Conservation (phyloP, 495 filamentous ascomycete species). For the Gamarada debralockiae region DNA sequence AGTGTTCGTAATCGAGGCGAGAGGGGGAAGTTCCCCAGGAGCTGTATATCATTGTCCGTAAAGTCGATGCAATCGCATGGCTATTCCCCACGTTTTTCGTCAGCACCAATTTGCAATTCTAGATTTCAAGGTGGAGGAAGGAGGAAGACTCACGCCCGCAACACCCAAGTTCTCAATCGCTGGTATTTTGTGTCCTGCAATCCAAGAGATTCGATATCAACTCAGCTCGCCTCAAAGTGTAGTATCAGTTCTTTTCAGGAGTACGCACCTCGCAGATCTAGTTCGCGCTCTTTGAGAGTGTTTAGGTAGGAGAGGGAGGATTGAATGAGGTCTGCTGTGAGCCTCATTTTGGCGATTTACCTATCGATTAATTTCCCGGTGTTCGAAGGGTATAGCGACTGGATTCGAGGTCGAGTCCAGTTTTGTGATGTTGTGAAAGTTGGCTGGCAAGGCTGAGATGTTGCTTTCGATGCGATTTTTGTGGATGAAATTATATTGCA, state of each 20-base stretch:
- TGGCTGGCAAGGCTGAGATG: too few species aligned
- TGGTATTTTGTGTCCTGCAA: constrained; percentile 95
- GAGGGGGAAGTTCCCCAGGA: constrained; percentile 90
- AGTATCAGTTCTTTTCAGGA: constrained; percentile 94
- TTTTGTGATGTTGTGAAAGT: too few species aligned
- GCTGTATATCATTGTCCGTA: constrained; percentile 94
- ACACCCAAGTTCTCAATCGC: constrained; percentile 97
- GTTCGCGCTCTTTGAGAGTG: constrained; percentile 94
- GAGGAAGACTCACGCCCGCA: constrained; percentile 64
- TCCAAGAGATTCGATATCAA: constrained; percentile 69
- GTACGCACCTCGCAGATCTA: constrained; percentile 98
- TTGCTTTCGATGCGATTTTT: too few species aligned
- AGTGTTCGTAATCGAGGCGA: constrained; percentile 83
- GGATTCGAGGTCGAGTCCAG: too few species aligned
- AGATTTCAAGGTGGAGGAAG: constrained; percentile 1
- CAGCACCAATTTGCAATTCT: neutral
- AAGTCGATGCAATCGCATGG: constrained; percentile 94
- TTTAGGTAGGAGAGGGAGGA: constrained; percentile 95
- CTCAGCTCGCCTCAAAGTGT: constrained; percentile 75
- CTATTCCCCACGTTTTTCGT: constrained; percentile 26
- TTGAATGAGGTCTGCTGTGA: constrained; percentile 90
- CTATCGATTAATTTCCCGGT: constrained; percentile 3
- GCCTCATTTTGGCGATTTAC: constrained; percentile 62
- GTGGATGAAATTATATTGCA: too few species aligned
- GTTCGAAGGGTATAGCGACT: neutral